Base-by-base conservation (phyloP, 1,284 basidiomycete species). In the Microbotryum violaceum region DNA sequence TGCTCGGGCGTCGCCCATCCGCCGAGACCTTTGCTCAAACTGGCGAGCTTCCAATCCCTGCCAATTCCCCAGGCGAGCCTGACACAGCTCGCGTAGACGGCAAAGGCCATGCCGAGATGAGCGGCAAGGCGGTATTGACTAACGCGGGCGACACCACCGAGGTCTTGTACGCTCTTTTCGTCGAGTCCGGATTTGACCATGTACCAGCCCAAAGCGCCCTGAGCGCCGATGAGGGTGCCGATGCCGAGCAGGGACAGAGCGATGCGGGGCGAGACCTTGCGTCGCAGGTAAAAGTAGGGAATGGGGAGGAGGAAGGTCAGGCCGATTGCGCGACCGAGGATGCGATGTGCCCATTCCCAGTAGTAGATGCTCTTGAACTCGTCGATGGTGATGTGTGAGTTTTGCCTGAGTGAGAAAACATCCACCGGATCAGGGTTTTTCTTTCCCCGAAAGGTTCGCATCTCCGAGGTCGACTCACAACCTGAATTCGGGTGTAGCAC, bases 181-280 rank as follows among this genome's bases (percentile, higher is more conserved):
- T 91, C 88, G 14, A 99, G 80, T 1, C 96, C 96, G 12, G 91
- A 94, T 74, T 96, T 89, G 64, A 99, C 96, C 96, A 99, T 99
- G 80, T 96, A 96, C 96, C 96, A 99, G 31, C 96, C 96, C 23
- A 99, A 81, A 20, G 84, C 82, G 47, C 96, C 96, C 75, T 98
- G 77, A 12, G 64, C 67, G 18, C 73, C 73, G 49, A 74, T 73
- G 20, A 74, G 64, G n/a, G 68, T 57, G 5, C 68, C 72, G 48
- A 74, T 72, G 6, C 65, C 66, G 54, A 70, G 57, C 14, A 73
- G 66, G 44, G 64, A 62, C 47, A 60, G 27, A n/a, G 60, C 45
- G 20, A 62, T 62, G 29, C 62, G 58, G 18, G 53, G 65, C 16
- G 66, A 64, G 49, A 73, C 60, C 83, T 66, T 82, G 81, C 72